Percentiles rank a stretch among this genome's conserved stretches.
These are phyloP conservation scores for Talaromyces sp. DNA, from an alignment of 2,329 filamentous ascomycete species.

Conservation along the genomic window DNA sequence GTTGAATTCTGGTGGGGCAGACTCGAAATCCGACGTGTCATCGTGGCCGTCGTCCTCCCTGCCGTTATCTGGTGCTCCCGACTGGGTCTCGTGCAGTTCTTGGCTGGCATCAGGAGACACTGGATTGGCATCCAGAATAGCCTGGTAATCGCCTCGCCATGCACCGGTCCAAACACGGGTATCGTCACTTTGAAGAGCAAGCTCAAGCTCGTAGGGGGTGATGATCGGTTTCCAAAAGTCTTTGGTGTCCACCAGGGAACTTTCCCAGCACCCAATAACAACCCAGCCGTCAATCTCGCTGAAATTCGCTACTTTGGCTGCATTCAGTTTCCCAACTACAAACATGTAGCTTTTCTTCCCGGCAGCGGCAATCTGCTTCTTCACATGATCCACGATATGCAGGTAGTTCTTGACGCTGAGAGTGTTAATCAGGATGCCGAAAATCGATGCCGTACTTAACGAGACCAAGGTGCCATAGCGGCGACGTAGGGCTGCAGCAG, in stretches of 20 bases:
- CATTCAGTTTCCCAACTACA: conserved; percentile 93
- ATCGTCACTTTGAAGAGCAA: conserved; percentile 70
- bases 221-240: conserved; percentile 85
- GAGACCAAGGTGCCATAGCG: conserved; percentile 83
- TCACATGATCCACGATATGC: conserved; percentile 68
- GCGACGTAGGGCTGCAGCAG: conserved; percentile 62
- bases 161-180: conserved; percentile 78
- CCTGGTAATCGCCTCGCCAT: conserved; percentile 84
- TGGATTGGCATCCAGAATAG: conserved; percentile 46
- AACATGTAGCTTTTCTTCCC: conserved; percentile 96
- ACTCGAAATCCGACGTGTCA: conserved; percentile 64
- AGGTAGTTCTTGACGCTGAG: conserved; percentile 89
- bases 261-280: conserved; percentile 97
- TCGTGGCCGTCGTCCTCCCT: not conserved
- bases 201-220: conserved; percentile 86
- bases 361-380: conserved; percentile 64
- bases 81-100: conserved; percentile 35
- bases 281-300: conserved; percentile 94
- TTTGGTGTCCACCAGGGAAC: conserved; percentile 80
- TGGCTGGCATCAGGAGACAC: conserved; percentile 20
- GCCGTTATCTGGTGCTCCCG: conserved; percentile 48
- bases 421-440: conserved; percentile 94
- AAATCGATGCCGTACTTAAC: conserved; percentile 73
- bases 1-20: conserved; percentile 80
- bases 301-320: conserved; percentile 95